Evolutionary conservation across 73 alveolate species (phyloP).

Genomic region (Tetrahymena borealis): DNA sequence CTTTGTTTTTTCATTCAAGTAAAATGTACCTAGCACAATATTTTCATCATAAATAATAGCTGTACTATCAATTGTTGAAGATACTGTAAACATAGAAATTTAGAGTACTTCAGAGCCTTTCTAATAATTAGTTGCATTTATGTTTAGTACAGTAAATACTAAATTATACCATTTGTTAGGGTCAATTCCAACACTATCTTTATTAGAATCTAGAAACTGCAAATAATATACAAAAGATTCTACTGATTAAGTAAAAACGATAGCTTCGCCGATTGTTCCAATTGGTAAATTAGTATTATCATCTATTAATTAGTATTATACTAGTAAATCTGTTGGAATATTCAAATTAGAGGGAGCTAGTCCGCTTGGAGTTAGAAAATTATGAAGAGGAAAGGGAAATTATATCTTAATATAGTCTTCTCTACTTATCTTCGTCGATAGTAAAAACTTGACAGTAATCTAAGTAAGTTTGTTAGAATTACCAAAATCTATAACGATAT

Average conservation of each 20-base stretch:
- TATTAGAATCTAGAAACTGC: not conserved
- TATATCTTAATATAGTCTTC: not conserved
- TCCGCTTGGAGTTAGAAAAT: not conserved
- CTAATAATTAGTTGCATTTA: not conserved
- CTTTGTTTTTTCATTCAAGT: not conserved
- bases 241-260: not conserved
- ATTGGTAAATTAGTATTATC: not conserved
- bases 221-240: not conserved
- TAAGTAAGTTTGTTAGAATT: not conserved
- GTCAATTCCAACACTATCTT: not conserved
- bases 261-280: not conserved
- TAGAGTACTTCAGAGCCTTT: not conserved
- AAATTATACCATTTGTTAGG: not conserved
- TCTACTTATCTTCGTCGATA: not conserved
- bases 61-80: not conserved
- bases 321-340: not conserved
- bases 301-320: not conserved
- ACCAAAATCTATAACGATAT: not conserved
- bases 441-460: not conserved
- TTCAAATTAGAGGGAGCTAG: not conserved
- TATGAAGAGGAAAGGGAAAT: not conserved
- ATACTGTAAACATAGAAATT: not conserved
- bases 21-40: not conserved
- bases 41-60: not conserved
- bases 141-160: not conserved